Conservation (phyloP, 257 asterid species). For the Phtheirospermum japonicum region DNA sequence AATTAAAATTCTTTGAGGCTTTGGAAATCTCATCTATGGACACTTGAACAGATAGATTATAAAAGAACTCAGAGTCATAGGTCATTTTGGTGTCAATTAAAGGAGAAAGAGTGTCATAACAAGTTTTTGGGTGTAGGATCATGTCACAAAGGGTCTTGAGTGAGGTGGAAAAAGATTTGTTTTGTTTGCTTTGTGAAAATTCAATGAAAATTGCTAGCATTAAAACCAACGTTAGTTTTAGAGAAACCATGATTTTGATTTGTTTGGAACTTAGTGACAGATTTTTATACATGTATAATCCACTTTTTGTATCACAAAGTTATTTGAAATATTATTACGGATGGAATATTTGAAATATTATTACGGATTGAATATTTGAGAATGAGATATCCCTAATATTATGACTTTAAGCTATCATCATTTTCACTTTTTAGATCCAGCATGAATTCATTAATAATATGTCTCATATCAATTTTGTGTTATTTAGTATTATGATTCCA, state of each 20-base stretch:
- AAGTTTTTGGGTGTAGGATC: conserved; percentile 16
- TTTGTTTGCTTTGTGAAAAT: conserved; percentile 11
- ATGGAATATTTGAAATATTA: too few relatives aligned
- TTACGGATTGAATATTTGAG: too few relatives aligned
- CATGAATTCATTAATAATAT: too few relatives aligned
- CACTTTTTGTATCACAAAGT: too few relatives aligned
- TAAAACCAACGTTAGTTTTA: background rate
- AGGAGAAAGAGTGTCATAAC: conserved; percentile 18
- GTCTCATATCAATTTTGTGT: too few relatives aligned
- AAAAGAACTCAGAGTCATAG: background rate
- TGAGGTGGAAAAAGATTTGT: conserved; percentile 3
- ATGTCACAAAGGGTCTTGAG: conserved; percentile 16
- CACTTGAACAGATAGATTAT: conserved; percentile 21
- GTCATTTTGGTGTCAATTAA: too few relatives aligned
- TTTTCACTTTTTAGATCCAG: too few relatives aligned
- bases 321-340: too few relatives aligned
- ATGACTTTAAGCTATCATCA: too few relatives aligned
- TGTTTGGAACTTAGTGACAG: background rate
- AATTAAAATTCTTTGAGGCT: background rate
- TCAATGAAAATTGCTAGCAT: background rate
- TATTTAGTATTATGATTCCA: too few relatives aligned
- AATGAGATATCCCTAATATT: too few relatives aligned
- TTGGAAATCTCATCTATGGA: conserved; percentile 25
- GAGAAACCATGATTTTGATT: conserved; percentile 1
- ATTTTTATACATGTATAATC: too few relatives aligned